These are phyloP conservation scores for Kodamaea sp. DNA, from an alignment of 1,139 yeast species.

Conservation along the genomic window DNA sequence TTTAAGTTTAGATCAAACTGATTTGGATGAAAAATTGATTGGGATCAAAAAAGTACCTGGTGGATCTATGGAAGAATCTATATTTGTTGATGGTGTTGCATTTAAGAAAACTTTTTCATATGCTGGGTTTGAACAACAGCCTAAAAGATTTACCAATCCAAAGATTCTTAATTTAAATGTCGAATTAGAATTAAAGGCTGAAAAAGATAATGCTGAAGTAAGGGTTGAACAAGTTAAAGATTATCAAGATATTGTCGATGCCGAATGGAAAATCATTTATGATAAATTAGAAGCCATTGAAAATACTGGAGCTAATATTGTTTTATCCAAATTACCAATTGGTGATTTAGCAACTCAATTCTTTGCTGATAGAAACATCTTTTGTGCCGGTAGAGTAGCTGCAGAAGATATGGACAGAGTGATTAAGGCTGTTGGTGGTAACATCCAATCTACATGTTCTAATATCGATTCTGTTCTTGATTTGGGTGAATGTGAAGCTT, in stretches of 20 bases:
- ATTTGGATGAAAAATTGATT: constrained; percentile 82
- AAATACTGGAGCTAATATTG: constrained; percentile 86
- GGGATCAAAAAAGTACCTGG: constrained; percentile 96
- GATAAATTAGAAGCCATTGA: constrained; percentile 81
- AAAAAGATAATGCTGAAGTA: constrained; percentile 98
- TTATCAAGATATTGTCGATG: constrained; percentile 95
- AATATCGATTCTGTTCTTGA: constrained; percentile 56
- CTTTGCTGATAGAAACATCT: constrained; percentile 92
- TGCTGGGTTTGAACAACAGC: constrained; percentile 99
- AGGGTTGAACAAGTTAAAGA: constrained; percentile 91
- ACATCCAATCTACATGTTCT: constrained; percentile 84
- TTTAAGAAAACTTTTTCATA: constrained; percentile 95
- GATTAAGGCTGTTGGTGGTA: constrained; percentile 91
- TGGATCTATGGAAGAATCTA: constrained; percentile 92
- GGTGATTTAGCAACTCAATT: constrained; percentile 98
- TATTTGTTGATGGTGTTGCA: constrained; percentile 90
- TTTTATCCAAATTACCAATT: constrained; percentile 89
- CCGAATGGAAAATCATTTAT: constrained; percentile 94
- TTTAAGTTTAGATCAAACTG: constrained; percentile 75
- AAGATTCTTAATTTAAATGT: constrained; percentile 83
- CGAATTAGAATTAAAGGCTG: constrained; percentile 95
- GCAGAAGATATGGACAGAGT: constrained; percentile 90
- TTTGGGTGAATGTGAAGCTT: constrained; percentile 79
- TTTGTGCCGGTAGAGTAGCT: constrained; percentile 96
- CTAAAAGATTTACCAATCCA: constrained; percentile 76